Evolutionary conservation across 768 basidiomycete species (phyloP).

Genomic region (Boletus rubropictus): DNA sequence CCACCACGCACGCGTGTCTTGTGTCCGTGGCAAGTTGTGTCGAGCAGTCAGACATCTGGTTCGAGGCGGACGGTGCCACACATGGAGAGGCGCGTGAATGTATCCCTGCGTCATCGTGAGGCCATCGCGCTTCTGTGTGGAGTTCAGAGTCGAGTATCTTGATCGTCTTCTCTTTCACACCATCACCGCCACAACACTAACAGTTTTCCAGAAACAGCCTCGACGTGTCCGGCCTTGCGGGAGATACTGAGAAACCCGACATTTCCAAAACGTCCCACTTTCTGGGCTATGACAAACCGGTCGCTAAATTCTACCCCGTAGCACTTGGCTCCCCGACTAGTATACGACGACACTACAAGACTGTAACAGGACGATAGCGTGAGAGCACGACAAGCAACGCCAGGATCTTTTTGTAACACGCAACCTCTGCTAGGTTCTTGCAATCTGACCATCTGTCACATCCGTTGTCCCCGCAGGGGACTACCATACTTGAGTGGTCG

Average conservation of each 20-base stretch:
- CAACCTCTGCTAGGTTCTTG: not conserved
- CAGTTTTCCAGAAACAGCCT: not conserved
- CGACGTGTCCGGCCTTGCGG: not conserved
- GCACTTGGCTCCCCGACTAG: not conserved
- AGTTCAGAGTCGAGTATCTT: not conserved
- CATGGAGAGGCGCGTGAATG: not conserved
- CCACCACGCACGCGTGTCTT: not conserved
- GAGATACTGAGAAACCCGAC: not conserved
- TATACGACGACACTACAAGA: not conserved
- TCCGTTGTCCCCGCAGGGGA: conserved; percentile 8
- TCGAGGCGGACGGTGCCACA: not conserved
- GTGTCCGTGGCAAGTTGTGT: not conserved
- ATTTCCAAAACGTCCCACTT: not conserved
- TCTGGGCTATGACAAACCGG: not conserved
- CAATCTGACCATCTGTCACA: not conserved
- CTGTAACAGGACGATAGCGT: not conserved
- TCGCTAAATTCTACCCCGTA: not conserved
- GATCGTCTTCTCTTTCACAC: not conserved
- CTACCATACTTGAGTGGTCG: conserved; percentile 9
- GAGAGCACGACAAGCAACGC: not conserved
- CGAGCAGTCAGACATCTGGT: not conserved
- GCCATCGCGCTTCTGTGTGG: not conserved
- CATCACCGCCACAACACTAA: not conserved
- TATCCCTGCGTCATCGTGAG: conserved; percentile 3
- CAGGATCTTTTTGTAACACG: not conserved